Evolutionary conservation across 495 filamentous ascomycete species (phyloP).

Genomic region (Staphylotrichum tortipilum): DNA sequence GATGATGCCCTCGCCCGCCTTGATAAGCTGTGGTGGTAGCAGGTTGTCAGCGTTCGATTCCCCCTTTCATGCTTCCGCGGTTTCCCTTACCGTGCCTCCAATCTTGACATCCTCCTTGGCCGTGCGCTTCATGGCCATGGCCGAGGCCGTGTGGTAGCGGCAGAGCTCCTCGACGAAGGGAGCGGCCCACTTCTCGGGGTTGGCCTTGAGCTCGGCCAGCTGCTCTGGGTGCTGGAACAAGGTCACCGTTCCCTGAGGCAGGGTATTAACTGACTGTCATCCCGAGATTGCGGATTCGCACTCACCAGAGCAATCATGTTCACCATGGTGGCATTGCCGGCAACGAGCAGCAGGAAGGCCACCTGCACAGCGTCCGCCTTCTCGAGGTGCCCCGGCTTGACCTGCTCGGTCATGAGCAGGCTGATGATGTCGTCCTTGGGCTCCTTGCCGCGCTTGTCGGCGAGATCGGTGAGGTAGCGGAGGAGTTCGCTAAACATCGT

Average conservation of each 20-base stretch:
- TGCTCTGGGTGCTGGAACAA: constrained; percentile 31
- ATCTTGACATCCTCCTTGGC: constrained; percentile 39
- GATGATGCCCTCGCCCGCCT: constrained; percentile 37
- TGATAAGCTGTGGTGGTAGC: constrained; percentile 20
- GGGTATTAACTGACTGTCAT: background rate
- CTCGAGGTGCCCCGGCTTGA: constrained; percentile 29
- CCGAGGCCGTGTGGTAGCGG: constrained; percentile 37
- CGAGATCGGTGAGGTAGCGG: constrained; percentile 29
- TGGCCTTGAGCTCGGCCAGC: constrained; percentile 28
- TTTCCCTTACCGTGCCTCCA: constrained; percentile 23
- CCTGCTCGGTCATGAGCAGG: constrained; percentile 32
- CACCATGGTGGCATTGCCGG: constrained; percentile 43
- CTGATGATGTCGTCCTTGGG: constrained; percentile 37
- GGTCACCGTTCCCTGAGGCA: constrained; percentile 29
- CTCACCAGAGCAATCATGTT: constrained; percentile 39
- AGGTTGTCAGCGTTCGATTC: background rate
- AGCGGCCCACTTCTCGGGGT: constrained; percentile 20
- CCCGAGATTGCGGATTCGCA: background rate
- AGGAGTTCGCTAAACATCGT: constrained; percentile 29
- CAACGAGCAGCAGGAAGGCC: constrained; percentile 39
- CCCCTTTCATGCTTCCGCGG: background rate
- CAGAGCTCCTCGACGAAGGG: constrained; percentile 39
- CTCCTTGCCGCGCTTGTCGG: constrained; percentile 28
- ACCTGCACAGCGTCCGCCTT: constrained; percentile 34
- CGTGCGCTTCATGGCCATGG: constrained; percentile 34